A percentile compares a stretch with the other conserved stretches of the same genome.
Conservation (phyloP, 2,329 filamentous ascomycete species). For the Neoascochyta sp. region DNA sequence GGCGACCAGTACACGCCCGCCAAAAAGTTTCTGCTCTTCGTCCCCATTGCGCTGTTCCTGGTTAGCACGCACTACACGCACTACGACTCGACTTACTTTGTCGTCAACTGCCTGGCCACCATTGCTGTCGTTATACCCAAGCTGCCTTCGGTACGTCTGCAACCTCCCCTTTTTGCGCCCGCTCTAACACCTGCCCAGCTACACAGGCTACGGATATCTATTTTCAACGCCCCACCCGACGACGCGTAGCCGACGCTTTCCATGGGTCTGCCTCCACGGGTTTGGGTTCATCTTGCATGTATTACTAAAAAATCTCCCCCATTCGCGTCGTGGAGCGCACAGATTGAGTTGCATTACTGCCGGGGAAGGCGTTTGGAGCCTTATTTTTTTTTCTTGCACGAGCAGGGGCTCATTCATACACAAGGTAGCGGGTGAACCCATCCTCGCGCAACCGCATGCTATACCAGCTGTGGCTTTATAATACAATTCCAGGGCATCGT, state of each 20-base stretch:
- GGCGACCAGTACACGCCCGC: conserved; percentile 97
- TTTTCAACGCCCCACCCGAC: conserved; percentile 40
- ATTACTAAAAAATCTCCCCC: conserved; percentile 32
- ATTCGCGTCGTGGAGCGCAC: conserved; percentile 13
- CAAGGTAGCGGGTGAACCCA: conserved; percentile 15
- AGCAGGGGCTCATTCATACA: conserved; percentile 13
- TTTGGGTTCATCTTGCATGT: conserved; percentile 32
- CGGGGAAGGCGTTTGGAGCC: conserved; percentile 23
- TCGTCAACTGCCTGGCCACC: conserved; percentile 92
- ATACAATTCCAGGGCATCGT: conserved; percentile 4
- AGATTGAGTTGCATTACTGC: conserved; percentile 30
- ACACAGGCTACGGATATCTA: conserved; percentile 39
- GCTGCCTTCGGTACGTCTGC: conserved; percentile 76
- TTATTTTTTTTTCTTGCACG: conserved; percentile 1
- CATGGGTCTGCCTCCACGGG: conserved; percentile 17
- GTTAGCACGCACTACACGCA: conserved; percentile 98
- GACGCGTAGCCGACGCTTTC: conserved; percentile 21
- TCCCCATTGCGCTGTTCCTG: conserved; percentile 90
- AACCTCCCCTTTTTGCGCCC: background rate
- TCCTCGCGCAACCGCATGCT: conserved; percentile 12
- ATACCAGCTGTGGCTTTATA: conserved; percentile 6
- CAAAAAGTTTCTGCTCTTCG: conserved; percentile 95
- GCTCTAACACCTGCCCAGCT: conserved; percentile 21
- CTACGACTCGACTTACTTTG: conserved; percentile 95
- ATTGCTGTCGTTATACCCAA: conserved; percentile 94